Conservation (phyloP, 345 rosid species). For the Salix arbutifolia region DNA sequence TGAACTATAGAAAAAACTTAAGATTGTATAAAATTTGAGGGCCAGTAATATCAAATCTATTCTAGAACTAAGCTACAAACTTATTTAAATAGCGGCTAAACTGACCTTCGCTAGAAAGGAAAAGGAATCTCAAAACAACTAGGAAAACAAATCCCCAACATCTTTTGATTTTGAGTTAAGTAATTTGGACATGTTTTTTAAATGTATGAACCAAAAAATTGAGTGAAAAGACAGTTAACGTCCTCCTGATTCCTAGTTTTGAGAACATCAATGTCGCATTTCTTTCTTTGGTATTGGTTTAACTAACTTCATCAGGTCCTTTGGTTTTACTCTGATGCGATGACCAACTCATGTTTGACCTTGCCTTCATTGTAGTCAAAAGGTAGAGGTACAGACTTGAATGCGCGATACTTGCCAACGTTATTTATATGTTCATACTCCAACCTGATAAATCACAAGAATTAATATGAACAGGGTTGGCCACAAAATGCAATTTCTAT, state of each 20-base stretch:
- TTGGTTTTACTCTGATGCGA: neutral
- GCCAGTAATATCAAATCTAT: too few relatives aligned
- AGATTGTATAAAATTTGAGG: too few relatives aligned
- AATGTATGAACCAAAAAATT: too few relatives aligned
- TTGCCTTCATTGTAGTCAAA: conserved; percentile 35
- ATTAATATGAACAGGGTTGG: neutral
- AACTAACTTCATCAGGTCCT: neutral
- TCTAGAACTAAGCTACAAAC: too few relatives aligned
- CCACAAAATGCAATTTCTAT: neutral
- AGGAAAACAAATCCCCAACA: too few relatives aligned
- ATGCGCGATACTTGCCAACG: conserved; percentile 34
- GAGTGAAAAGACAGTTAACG: neutral
- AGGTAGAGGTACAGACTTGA: conserved; percentile 33
- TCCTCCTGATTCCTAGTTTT: neutral
- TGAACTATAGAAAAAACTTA: too few relatives aligned
- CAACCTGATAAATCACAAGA: conserved; percentile 14
- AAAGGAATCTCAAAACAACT: too few relatives aligned
- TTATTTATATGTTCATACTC: conserved; percentile 34
- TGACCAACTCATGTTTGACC: conserved; percentile 21
- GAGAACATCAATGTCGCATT: neutral
- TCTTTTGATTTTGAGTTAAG: too few relatives aligned
- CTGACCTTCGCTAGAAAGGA: too few relatives aligned
- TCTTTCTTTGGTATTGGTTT: neutral
- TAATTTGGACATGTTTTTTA: too few relatives aligned
- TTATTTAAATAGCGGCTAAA: too few relatives aligned